These are phyloP conservation scores for Rutstroemia sp. DNA, from an alignment of 2,329 filamentous ascomycete genomes.

Conservation along the genomic window DNA sequence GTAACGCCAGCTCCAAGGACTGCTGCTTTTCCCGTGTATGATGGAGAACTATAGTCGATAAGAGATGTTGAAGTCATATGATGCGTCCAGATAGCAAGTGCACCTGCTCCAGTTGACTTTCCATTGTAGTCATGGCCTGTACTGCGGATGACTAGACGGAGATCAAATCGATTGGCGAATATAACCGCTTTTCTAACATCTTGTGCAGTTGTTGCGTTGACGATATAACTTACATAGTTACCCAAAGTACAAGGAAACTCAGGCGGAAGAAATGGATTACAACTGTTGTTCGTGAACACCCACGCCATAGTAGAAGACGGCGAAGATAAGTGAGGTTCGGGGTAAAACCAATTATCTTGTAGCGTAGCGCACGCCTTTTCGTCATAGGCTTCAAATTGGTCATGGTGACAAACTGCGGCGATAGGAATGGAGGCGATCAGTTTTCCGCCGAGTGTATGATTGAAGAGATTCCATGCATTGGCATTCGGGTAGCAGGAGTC, in stretches of 20 bases:
- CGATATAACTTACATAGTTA: slow-evolving; percentile 13
- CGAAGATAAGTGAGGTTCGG: slow-evolving; percentile 2
- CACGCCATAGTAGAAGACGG: background rate
- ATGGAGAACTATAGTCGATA: background rate
- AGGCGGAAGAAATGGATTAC: background rate
- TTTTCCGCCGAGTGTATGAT: slow-evolving; percentile 12
- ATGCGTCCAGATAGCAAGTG: background rate
- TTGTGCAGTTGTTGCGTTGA: slow-evolving; percentile 17
- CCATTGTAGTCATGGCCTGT: slow-evolving; percentile 45
- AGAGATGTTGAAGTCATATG: background rate
- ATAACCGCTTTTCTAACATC: slow-evolving; percentile 27
- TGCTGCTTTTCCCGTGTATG: background rate
- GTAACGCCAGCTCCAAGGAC: background rate
- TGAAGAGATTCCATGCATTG: slow-evolving; percentile 13
- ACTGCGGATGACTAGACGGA: slow-evolving; percentile 42
- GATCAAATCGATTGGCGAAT: slow-evolving; percentile 31
- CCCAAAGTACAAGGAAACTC: slow-evolving; percentile 22
- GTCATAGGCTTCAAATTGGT: slow-evolving; percentile 1
- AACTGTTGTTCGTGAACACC: background rate
- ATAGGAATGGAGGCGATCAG: slow-evolving; percentile 13
- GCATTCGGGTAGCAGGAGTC: slow-evolving; percentile 12
- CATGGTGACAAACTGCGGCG: slow-evolving; percentile 11
- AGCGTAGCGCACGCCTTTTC: slow-evolving; percentile 7
- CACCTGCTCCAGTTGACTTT: background rate
- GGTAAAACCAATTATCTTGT: slow-evolving; percentile 4